Evolutionary conservation across 352 stramenopile genomes (phyloP).

Genomic region (Pythium rhizo-oryzae): DNA sequence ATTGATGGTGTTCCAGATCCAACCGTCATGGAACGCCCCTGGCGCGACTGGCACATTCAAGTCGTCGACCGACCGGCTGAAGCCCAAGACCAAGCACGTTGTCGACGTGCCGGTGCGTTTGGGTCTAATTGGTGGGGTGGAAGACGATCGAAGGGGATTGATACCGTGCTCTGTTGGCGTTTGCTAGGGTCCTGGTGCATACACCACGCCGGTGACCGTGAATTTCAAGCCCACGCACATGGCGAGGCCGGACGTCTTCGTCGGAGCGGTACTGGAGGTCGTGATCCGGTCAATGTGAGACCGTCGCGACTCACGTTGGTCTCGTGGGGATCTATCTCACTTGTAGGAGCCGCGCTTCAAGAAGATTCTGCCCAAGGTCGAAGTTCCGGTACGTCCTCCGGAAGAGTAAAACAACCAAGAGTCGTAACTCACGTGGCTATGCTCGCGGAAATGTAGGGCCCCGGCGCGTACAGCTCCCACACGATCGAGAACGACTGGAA

Average conservation of each 20-base stretch:
- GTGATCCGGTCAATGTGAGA: neutral
- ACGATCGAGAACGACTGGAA: conserved; percentile 81
- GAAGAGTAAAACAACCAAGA: too few relatives aligned
- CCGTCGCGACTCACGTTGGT: neutral
- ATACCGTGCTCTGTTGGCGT: neutral
- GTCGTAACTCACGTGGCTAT: neutral
- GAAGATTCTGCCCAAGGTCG: conserved; percentile 54
- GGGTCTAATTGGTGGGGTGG: neutral
- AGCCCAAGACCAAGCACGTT: conserved; percentile 34
- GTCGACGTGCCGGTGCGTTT: conserved; percentile 50
- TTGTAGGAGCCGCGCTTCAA: conserved; percentile 77
- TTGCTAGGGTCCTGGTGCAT: conserved; percentile 60
- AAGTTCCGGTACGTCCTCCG: conserved; percentile 44
- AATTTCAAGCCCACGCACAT: conserved; percentile 65
- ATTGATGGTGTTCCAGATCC: conserved; percentile 34
- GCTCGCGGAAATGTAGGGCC: conserved; percentile 41
- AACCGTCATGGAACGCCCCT: conserved; percentile 61
- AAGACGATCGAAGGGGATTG: too few relatives aligned
- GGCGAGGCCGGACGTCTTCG: conserved; percentile 70
- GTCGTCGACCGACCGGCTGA: conserved; percentile 60
- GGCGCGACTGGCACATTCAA: conserved; percentile 70
- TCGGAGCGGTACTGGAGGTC: conserved; percentile 41
- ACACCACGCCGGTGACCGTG: conserved; percentile 41
- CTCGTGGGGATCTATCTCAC: neutral
- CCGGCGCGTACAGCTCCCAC: conserved; percentile 73